phyloP scores from a whole-genome alignment of 1,139 yeast genomes.

The Debaryomyces coudertii region DNA sequence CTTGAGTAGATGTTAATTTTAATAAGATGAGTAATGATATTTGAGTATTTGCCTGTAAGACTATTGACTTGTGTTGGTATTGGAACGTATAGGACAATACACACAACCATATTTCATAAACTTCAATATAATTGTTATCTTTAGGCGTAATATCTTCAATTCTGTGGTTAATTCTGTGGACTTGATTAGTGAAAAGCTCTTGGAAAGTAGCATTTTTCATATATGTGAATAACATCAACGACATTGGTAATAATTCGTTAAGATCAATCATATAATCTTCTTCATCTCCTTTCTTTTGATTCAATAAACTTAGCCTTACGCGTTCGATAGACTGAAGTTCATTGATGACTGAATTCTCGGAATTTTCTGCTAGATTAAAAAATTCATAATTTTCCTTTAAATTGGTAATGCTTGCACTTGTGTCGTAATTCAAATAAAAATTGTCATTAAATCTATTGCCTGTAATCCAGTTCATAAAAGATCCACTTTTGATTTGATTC shows the following conservation, averaged over 20 bases:
- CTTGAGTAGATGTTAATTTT: slow-evolving; percentile 25
- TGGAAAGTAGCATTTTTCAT: slow-evolving; percentile 27
- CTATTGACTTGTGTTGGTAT: slow-evolving; percentile 35
- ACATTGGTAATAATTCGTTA: slow-evolving; percentile 12
- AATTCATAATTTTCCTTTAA: slow-evolving; percentile 18
- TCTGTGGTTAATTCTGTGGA: slow-evolving; percentile 14
- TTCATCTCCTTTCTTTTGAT: slow-evolving; percentile 13
- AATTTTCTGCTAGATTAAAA: slow-evolving; percentile 7
- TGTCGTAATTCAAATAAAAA: slow-evolving; percentile 27
- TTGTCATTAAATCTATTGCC: slow-evolving; percentile 32
- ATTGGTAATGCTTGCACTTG: slow-evolving; percentile 24
- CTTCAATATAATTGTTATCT: slow-evolving; percentile 23
- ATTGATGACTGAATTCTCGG: slow-evolving; percentile 23
- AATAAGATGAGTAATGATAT: slow-evolving; percentile 28
- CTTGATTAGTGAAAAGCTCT: slow-evolving; percentile 22
- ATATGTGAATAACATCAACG: slow-evolving; percentile 20
- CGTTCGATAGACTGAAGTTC: slow-evolving; percentile 26
- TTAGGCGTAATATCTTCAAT: slow-evolving; percentile 22
- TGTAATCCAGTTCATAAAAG: slow-evolving; percentile 47
- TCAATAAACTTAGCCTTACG: slow-evolving; percentile 15
- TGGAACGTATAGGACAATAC: slow-evolving; percentile 41
- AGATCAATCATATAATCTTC: slow-evolving; percentile 18
- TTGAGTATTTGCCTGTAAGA: slow-evolving; percentile 27
- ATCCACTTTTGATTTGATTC: slow-evolving; percentile 31
- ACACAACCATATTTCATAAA: slow-evolving; percentile 41